Evolutionary conservation across 192 early-diverging fungal genomes (phyloP).

Genomic region (Backusella parvicylindrica): DNA sequence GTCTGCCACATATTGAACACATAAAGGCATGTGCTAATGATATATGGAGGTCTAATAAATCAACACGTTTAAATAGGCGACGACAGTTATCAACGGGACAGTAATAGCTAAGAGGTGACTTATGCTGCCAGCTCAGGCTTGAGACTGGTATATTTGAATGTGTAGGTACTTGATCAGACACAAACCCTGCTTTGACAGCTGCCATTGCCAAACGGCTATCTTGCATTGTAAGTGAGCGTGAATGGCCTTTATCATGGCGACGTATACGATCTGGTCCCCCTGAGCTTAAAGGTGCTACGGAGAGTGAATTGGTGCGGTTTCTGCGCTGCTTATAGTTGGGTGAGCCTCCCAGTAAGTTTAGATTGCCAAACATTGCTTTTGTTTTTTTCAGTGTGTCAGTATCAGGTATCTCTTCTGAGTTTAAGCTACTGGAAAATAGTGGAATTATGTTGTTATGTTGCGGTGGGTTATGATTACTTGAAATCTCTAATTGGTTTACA

Average conservation of each 20-base stretch:
- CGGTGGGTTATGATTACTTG: conserved; percentile 1
- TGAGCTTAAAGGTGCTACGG: background rate
- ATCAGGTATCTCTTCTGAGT: conserved; percentile 16
- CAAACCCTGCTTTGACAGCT: conserved; percentile 19
- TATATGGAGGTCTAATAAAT: background rate
- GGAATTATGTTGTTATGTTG: conserved; percentile 12
- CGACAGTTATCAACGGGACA: background rate
- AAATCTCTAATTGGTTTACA: conserved; percentile 16
- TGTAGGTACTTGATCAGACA: background rate
- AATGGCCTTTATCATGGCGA: conserved; percentile 20
- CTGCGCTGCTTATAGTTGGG: conserved; percentile 72
- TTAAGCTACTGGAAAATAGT: background rate
- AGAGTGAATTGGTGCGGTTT: conserved; percentile 47
- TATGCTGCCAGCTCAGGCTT: background rate
- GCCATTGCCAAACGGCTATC: conserved; percentile 23
- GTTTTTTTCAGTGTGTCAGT: conserved; percentile 23
- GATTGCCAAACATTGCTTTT: conserved; percentile 47
- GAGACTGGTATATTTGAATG: background rate
- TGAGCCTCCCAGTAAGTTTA: conserved; percentile 63
- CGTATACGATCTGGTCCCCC: conserved; percentile 22
- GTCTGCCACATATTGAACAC: conserved; percentile 8
- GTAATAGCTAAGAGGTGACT: background rate
- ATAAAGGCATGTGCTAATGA: background rate
- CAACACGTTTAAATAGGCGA: background rate
- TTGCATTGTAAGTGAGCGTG: conserved; percentile 7